Evolutionary conservation across 371 early-diverging fungal genomes (phyloP), one percentile per base, ranked within the genome.

Genomic region (Rhizopus delemar): DNA sequence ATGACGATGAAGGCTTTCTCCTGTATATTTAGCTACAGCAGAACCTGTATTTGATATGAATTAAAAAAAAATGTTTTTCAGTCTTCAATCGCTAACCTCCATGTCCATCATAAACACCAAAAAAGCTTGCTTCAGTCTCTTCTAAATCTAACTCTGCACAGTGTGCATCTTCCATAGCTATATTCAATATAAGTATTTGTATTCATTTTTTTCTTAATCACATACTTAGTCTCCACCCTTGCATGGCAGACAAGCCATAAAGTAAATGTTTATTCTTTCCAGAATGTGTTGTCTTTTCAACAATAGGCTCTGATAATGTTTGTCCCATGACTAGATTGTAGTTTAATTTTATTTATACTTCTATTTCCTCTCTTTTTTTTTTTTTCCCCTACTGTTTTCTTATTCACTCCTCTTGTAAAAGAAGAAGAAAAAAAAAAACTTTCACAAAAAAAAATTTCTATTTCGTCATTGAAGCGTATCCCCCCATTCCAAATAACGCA

Each of bases 111-210:
- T 90, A 97, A 16, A 97, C 97, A 22, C 90, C 95, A 84, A 95
- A 98, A 77, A 95, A 97, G 32, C 90, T 84, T 13, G 74, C 71
- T 35, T 74, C 79, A 13, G 78, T 77, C 32, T 74, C 70, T 11
- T 77, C 74, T 16, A 96, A 65, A 57, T 86, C 84, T 36, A 95
- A 80, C 55, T 93, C 56, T 35, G 95, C 92, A 9, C 95, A 90
- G 77, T 98, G 98, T 9, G 96, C 96, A 77, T 98, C 98, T 77
- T 97, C 98, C 98, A 97, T 97, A 56, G 89, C 94, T 94, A 79
- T 62, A 63, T 45, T 28, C 15, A 36, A 48, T 6, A 39, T 15
- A 11, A 11, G 53, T 35, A 49, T 33, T 45, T 28, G 50, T 12
- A 46, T 11, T 8, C 0, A 29, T 33, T 50, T 9, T 12, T 12